These are phyloP conservation scores for Aspergillus sclerotiicarbonarius DNA, from an alignment of 495 filamentous ascomycete species.

Conservation along the genomic window DNA sequence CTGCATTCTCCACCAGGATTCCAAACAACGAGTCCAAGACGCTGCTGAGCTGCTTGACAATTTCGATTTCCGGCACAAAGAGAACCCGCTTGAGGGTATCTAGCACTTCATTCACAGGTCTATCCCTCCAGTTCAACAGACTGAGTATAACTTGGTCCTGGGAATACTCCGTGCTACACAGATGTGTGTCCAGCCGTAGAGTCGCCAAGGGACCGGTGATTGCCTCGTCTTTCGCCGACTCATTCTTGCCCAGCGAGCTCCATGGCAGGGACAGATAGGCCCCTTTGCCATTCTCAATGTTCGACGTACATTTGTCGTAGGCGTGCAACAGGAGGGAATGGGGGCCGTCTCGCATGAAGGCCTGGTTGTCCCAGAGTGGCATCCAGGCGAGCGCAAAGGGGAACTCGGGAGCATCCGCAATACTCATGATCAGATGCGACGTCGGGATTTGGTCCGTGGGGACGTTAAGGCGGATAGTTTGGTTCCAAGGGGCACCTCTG, in stretches of 20 bases:
- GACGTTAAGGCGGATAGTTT: constrained; percentile 81
- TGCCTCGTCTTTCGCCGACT: constrained; percentile 66
- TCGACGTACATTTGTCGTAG: constrained; percentile 81
- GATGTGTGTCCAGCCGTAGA: constrained; percentile 76
- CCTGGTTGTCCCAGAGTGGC: constrained; percentile 88
- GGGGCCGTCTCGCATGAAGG: constrained; percentile 83
- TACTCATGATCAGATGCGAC: constrained; percentile 83
- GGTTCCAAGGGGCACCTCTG: constrained; percentile 77
- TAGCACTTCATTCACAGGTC: constrained; percentile 64
- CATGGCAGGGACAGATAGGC: constrained; percentile 85
- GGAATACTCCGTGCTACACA: constrained; percentile 94
- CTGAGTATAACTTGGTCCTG: constrained; percentile 87
- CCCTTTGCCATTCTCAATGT: constrained; percentile 59
- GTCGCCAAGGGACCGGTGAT: constrained; percentile 73
- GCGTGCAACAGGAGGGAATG: constrained; percentile 83
- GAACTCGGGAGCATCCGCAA: constrained; percentile 78
- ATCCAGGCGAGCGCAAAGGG: constrained; percentile 91
- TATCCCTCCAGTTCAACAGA: constrained; percentile 81
- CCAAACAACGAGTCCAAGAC: constrained; percentile 92
- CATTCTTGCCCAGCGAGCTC: constrained; percentile 62
- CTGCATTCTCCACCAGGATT: constrained; percentile 82
- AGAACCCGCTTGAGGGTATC: constrained; percentile 75
- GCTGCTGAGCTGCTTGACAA: constrained; percentile 86
- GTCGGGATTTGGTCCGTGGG: constrained; percentile 75
- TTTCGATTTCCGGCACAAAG: constrained; percentile 96